Conservation (phyloP, 2,329 filamentous ascomycete species). For the Keithomyces neogunnii region DNA sequence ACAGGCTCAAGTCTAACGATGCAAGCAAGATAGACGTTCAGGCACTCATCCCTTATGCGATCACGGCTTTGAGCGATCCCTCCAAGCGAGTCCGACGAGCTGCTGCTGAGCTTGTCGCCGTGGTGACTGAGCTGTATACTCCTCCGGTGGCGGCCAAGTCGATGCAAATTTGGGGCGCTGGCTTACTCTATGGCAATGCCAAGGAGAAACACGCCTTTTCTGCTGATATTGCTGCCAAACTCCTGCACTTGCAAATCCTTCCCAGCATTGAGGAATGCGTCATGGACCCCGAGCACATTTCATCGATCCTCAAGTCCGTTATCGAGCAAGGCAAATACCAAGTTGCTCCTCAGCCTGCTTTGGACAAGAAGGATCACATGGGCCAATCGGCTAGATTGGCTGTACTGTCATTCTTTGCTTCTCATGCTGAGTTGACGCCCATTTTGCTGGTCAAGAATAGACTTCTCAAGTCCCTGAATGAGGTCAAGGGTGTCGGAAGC, state of each 20-base stretch:
- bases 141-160: constrained; percentile 27
- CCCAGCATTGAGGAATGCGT: constrained; percentile 79
- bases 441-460: constrained; percentile 59
- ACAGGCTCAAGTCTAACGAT: constrained; percentile 43
- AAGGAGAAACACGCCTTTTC: constrained; percentile 45
- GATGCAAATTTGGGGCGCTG: constrained; percentile 48
- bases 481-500: constrained; percentile 61
- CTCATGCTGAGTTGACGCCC: constrained; percentile 63
- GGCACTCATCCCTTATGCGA: constrained; percentile 70
- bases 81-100: constrained; percentile 69
- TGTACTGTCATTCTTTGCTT: constrained; percentile 63
- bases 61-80: constrained; percentile 66
- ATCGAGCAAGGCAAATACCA: constrained; percentile 33
- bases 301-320: constrained; percentile 44
- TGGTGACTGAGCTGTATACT: constrained; percentile 43
- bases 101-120: constrained; percentile 57
- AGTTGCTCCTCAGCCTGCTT: constrained; percentile 20
- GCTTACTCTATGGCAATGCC: constrained; percentile 53
- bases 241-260: constrained; percentile 60
- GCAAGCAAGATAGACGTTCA: constrained; percentile 59
- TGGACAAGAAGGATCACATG: constrained; percentile 46
- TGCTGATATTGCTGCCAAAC: constrained; percentile 45
- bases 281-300: constrained; percentile 66
- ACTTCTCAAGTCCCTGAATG: constrained; percentile 64
- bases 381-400: constrained; percentile 54